Conservation (phyloP, 257 asterid species). For the Salvia hispanica region DNA sequence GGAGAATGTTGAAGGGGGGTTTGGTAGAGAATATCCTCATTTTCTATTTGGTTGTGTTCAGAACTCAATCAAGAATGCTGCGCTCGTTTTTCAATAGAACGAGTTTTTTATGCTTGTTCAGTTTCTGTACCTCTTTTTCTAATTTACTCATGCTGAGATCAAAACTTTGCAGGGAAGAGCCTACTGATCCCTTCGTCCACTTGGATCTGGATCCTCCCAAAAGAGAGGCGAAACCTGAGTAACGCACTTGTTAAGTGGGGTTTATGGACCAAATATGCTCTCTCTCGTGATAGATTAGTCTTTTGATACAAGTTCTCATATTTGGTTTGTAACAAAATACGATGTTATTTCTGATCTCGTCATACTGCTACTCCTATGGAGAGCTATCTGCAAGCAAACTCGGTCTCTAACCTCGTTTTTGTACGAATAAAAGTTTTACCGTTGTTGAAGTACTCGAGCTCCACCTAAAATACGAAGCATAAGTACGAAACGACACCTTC, state of each 20-base stretch:
- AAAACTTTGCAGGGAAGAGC: constrained; percentile 83
- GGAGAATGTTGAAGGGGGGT: not conserved
- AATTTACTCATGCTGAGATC: constrained; percentile 12
- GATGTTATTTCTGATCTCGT: not conserved
- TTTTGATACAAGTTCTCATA: too few relatives aligned
- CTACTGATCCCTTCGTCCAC: constrained; percentile 81
- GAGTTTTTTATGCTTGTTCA: not conserved
- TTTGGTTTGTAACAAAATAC: not conserved
- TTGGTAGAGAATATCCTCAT: too few relatives aligned
- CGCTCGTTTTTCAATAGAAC: not conserved
- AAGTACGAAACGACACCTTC: too few relatives aligned
- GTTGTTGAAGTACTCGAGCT: constrained; percentile 77
- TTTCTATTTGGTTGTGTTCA: not conserved
- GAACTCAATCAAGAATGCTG: not conserved
- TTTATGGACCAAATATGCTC: too few relatives aligned
- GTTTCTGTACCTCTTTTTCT: not conserved
- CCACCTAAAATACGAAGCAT: constrained; percentile 45
- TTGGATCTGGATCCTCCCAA: constrained; percentile 88
- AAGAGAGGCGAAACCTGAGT: constrained; percentile 48
- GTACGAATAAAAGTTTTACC: too few relatives aligned
- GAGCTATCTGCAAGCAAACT: constrained; percentile 11
- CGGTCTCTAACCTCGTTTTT: not conserved
- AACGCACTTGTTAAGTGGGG: too few relatives aligned
- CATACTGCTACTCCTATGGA: constrained; percentile 12
- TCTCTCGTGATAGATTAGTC: too few relatives aligned